Conservation (phyloP, 164 flowering plant genomes). For the Vitis riparia region DNA sequence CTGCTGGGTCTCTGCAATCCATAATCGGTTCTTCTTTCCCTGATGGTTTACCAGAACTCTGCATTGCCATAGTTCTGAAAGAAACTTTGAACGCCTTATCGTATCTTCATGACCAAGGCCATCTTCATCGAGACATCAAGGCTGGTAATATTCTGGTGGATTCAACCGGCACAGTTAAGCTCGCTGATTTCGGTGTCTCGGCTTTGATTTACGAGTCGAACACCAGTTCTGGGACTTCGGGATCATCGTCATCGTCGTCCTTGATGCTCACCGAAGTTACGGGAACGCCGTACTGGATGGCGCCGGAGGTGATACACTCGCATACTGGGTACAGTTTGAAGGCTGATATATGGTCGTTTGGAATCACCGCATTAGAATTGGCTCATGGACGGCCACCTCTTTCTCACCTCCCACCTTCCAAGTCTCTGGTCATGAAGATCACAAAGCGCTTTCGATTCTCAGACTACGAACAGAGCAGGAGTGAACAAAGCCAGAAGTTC, state of each 20-base stretch:
- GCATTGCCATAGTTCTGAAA: constrained; percentile 58
- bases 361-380: constrained; percentile 81
- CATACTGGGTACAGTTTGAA: constrained; percentile 70
- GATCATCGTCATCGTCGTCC: constrained; percentile 19
- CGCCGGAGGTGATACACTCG: constrained; percentile 87
- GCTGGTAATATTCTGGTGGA: constrained; percentile 77
- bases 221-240: constrained; percentile 9
- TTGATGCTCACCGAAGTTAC: constrained; percentile 53
- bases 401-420: constrained; percentile 75
- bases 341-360: constrained; percentile 95
- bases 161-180: constrained; percentile 58
- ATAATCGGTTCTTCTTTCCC: constrained; percentile 64
- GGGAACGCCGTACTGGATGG: constrained; percentile 89
- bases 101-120: constrained; percentile 81
- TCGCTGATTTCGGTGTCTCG: constrained; percentile 81
- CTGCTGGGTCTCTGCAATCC: constrained; percentile 78
- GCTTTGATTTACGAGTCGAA: constrained; percentile 63
- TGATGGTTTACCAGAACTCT: constrained; percentile 58
- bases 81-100: constrained; percentile 65
- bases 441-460: constrained; percentile 57
- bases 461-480: constrained; percentile 37
- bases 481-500: constrained; percentile 46
- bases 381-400: constrained; percentile 89
- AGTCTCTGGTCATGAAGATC: constrained; percentile 67
- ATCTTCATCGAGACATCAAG: constrained; percentile 74